phyloP scores from a whole-genome alignment of 2,329 filamentous ascomycete genomes.

The Aspergillus sp. region DNA sequence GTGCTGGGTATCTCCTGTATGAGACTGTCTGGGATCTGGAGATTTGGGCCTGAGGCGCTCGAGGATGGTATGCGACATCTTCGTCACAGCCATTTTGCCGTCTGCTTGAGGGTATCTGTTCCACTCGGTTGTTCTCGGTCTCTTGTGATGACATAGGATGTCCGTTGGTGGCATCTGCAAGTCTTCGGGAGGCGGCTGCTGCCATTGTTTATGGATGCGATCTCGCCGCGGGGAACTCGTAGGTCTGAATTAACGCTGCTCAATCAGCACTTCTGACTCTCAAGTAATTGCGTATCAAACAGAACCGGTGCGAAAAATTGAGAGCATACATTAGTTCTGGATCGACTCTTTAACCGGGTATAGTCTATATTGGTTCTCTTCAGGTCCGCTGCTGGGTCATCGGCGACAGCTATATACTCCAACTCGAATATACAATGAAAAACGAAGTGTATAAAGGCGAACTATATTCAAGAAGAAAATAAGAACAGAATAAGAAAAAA shows the following conservation, averaged over 20 bases:
- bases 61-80: slow-evolving; percentile 31
- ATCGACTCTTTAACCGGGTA: too few species aligned
- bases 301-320: too few species aligned
- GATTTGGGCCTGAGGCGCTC: slow-evolving; percentile 50
- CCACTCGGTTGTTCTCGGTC: slow-evolving; percentile 11
- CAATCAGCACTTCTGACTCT: background rate
- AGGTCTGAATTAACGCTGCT: background rate
- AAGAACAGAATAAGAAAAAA: background rate
- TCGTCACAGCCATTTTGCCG: slow-evolving; percentile 10
- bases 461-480: slow-evolving; percentile 2
- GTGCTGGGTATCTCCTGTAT: slow-evolving; percentile 44
- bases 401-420: background rate
- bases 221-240: background rate
- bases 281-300: too few species aligned
- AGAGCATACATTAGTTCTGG: too few species aligned
- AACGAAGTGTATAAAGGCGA: background rate
- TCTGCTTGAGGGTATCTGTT: slow-evolving; percentile 15
- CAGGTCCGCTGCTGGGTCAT: background rate
- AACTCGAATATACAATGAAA: background rate
- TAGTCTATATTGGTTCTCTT: background rate
- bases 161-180: slow-evolving; percentile 6
- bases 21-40: slow-evolving; percentile 54
- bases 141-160: slow-evolving; percentile 8
- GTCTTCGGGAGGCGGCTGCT: slow-evolving; percentile 7
- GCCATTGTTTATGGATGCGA: slow-evolving; percentile 9